Percentiles rank a stretch among this genome's conserved stretches.
Evolutionary conservation across 2,329 filamentous ascomycete genomes (phyloP).

Genomic region (Scorias spongiosa): DNA sequence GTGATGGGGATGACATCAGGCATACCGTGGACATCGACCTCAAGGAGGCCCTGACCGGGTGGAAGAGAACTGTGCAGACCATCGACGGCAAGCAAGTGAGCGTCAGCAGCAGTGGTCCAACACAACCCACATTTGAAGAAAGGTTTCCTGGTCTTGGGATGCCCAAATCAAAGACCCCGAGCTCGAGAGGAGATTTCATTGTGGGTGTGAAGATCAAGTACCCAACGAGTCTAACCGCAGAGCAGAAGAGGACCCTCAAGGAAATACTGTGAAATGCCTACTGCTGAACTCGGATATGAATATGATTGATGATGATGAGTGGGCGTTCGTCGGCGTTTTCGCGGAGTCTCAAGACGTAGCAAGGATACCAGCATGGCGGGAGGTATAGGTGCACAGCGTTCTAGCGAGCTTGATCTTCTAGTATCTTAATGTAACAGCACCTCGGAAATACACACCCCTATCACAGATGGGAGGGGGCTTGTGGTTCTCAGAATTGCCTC

Average conservation of each 20-base stretch:
- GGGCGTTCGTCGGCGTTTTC: too few relatives aligned
- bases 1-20: constrained; percentile 76
- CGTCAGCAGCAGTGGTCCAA: constrained; percentile 69
- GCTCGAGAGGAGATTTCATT: constrained; percentile 71
- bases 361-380: too few relatives aligned
- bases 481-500: too few relatives aligned
- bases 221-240: constrained; percentile 57
- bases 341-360: too few relatives aligned
- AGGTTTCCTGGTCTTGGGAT: constrained; percentile 77
- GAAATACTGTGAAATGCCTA: constrained; percentile 47
- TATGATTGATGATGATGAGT: too few relatives aligned
- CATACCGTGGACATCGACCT: constrained; percentile 67
- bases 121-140: constrained; percentile 68
- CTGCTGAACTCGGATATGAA: too few relatives aligned
- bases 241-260: constrained; percentile 67
- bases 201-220: constrained; percentile 89
- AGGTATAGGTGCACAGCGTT: too few relatives aligned
- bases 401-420: too few relatives aligned
- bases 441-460: too few relatives aligned
- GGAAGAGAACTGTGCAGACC: constrained; percentile 79
- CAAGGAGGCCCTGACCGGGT: constrained; percentile 89
- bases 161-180: constrained; percentile 83
- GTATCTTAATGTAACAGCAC: too few relatives aligned
- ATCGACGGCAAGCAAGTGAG: constrained; percentile 81
- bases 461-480: too few relatives aligned